A percentile compares a stretch with the other conserved stretches of the same genome.
Evolutionary conservation across 495 filamentous ascomycete genomes (phyloP).

Genomic region (Venustampulla echinocandica): DNA sequence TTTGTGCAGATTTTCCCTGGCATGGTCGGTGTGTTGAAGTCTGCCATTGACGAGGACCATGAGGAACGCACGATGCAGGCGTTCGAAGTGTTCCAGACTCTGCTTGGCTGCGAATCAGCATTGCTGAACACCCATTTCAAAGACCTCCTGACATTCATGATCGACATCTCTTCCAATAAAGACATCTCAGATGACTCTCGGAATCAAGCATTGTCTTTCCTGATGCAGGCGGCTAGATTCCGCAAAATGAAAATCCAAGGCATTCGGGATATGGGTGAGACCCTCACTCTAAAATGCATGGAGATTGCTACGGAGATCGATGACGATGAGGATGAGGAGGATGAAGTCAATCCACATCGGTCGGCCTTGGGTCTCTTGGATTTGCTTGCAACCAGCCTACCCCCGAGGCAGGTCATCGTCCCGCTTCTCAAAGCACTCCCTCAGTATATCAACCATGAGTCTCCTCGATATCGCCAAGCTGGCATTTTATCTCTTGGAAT

Average conservation of each 20-base stretch:
- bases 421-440: constrained; percentile 80
- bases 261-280: constrained; percentile 65
- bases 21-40: constrained; percentile 87
- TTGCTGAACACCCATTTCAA: constrained; percentile 78
- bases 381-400: constrained; percentile 75
- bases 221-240: constrained; percentile 86
- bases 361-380: constrained; percentile 85
- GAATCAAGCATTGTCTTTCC: constrained; percentile 82
- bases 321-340: constrained; percentile 70
- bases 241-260: constrained; percentile 92
- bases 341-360: constrained; percentile 80
- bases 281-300: constrained; percentile 76
- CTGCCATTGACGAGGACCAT: constrained; percentile 64
- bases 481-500: constrained; percentile 88
- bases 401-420: constrained; percentile 90
- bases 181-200: constrained; percentile 73
- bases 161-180: constrained; percentile 69
- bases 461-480: constrained; percentile 76
- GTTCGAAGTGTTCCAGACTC: constrained; percentile 96
- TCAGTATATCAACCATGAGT: constrained; percentile 60
- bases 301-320: constrained; percentile 82
- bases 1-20: constrained; percentile 72
- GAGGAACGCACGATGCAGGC: constrained; percentile 80
- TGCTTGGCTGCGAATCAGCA: constrained; percentile 81
- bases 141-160: constrained; percentile 90